Percentiles rank a stretch among this genome's conserved stretches.
These are phyloP conservation scores for Juglanconis sp. DNA, from an alignment of 2,329 filamentous ascomycete species.

Conservation along the genomic window DNA sequence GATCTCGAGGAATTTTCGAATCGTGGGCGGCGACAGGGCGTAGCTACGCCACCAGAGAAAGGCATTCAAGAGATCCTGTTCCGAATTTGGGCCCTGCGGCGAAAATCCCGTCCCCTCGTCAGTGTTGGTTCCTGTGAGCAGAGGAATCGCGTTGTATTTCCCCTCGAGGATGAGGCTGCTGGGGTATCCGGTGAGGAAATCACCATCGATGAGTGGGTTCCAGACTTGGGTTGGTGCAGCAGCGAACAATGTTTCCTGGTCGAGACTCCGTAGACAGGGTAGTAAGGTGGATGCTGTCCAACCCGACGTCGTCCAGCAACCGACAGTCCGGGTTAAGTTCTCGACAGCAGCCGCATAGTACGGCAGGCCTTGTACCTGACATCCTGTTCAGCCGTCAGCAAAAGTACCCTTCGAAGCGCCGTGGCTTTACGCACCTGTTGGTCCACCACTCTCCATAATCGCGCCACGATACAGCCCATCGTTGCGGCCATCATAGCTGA, in stretches of 20 bases:
- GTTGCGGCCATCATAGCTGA: slow-evolving; percentile 53
- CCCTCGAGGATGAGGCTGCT: slow-evolving; percentile 40
- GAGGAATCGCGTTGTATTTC: slow-evolving; percentile 41
- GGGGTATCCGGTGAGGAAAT: slow-evolving; percentile 45
- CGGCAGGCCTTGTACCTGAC: slow-evolving; percentile 27
- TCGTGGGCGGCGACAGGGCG: slow-evolving; percentile 41
- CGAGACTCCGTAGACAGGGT: slow-evolving; percentile 33
- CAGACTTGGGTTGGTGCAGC: slow-evolving; percentile 35
- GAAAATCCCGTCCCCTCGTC: slow-evolving; percentile 45
- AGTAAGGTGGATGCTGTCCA: slow-evolving; percentile 30
- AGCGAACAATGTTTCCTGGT: slow-evolving; percentile 30
- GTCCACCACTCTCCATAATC: slow-evolving; percentile 50
- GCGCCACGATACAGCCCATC: slow-evolving; percentile 53
- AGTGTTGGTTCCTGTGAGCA: slow-evolving; percentile 46
- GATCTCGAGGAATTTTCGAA: slow-evolving; percentile 40
- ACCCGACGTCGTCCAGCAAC: slow-evolving; percentile 28
- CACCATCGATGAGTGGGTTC: slow-evolving; percentile 44
- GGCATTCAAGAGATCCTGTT: slow-evolving; percentile 39
- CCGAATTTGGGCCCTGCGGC: slow-evolving; percentile 37
- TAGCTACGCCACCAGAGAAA: slow-evolving; percentile 44
- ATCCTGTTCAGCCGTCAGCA: slow-evolving; percentile 1
- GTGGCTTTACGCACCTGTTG: slow-evolving; percentile 19
- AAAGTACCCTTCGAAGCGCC: neutral
- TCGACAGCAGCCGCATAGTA: slow-evolving; percentile 34
- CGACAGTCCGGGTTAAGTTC: slow-evolving; percentile 32